Base-by-base conservation (phyloP, 805 yeast genomes). In the Pichia nakasei region DNA sequence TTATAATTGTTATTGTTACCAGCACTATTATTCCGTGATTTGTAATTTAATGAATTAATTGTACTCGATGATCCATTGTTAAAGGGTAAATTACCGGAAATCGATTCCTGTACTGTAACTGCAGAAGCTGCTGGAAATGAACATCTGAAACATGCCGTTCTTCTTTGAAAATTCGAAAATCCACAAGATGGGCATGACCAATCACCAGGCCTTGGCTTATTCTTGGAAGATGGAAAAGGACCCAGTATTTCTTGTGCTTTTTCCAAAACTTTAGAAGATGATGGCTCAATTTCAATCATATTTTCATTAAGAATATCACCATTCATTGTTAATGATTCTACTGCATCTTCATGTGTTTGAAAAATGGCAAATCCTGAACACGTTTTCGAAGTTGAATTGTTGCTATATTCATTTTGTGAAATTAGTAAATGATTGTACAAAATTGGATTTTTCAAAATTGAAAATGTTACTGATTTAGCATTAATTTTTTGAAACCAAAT, bases 131-230 rank as follows among this genome's bases (percentile, higher is more conserved):
- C 85, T 6, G 96, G 95, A 64, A 83, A 87, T 2, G 91, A 82
- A 60, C 97, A 89, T 50, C 96, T 72, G 70, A 89, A 87, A 63
- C 97, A 89, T 2, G 94, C 94, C 3, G 94, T 84, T 63, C 97
- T 75, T 56, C 96, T 76, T 64, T 89, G 97, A 65, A 89, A 89
- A 63, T 89, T 89, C 21, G 95, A 85, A 57, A 89, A 89, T 1
- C 96, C 96, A 69, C 97, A 89, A 7, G 89, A 80, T 22, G 96
- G 95, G 63, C 97, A 89, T n/a, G 85, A 85, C 97, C 97, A 89
- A 60, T 89, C 97, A 19, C 97, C 97, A 0, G 97, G 97, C 57
- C 97, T 72, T 20, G 96, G 95, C 54, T 93, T 73, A 63, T 89
- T 88, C 48, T 76, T 76, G 52, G 86, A 83, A 31, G 80, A 75